phyloP scores from a whole-genome alignment of 768 basidiomycete species.

The Boletus rubropictus region DNA sequence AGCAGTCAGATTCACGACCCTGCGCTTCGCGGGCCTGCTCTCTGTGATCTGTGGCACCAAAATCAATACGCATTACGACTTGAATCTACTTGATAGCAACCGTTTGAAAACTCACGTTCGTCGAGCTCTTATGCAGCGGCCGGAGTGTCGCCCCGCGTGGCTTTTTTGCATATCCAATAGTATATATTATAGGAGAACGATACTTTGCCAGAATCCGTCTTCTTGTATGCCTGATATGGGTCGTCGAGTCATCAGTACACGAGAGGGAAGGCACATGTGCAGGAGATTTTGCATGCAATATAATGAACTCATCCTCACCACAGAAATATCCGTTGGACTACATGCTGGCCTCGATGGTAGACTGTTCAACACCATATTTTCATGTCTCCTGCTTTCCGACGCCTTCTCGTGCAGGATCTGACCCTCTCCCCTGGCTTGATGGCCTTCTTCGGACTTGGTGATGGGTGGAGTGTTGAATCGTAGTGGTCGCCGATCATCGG shows the following conservation, averaged over 20 bases:
- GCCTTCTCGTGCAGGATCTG: slow-evolving; percentile 42
- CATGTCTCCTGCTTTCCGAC: slow-evolving; percentile 41
- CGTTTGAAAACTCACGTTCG: slow-evolving; percentile 30
- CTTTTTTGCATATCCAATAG: slow-evolving; percentile 59
- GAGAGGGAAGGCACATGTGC: background rate
- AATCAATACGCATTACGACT: background rate
- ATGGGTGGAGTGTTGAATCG: background rate
- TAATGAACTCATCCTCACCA: slow-evolving; percentile 61
- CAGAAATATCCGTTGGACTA: slow-evolving; percentile 45
- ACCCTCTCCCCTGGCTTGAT: slow-evolving; percentile 43
- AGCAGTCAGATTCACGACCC: slow-evolving; percentile 47
- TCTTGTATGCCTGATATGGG: slow-evolving; percentile 48
- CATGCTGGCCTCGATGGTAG: slow-evolving; percentile 23
- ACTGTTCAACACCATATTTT: slow-evolving; percentile 59
- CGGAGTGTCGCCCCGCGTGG: slow-evolving; percentile 55
- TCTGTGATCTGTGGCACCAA: slow-evolving; percentile 29
- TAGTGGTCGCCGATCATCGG: background rate
- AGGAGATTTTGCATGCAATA: slow-evolving; percentile 46
- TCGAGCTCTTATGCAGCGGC: slow-evolving; percentile 63
- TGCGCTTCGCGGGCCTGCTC: slow-evolving; percentile 59
- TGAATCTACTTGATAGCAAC: background rate
- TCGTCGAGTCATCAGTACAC: background rate
- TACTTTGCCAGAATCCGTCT: slow-evolving; percentile 32
- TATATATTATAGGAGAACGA: slow-evolving; percentile 53
- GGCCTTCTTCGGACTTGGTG: slow-evolving; percentile 40